These are phyloP conservation scores for Xylaria multiplex DNA, from an alignment of 2,329 filamentous ascomycete species.

Conservation along the genomic window DNA sequence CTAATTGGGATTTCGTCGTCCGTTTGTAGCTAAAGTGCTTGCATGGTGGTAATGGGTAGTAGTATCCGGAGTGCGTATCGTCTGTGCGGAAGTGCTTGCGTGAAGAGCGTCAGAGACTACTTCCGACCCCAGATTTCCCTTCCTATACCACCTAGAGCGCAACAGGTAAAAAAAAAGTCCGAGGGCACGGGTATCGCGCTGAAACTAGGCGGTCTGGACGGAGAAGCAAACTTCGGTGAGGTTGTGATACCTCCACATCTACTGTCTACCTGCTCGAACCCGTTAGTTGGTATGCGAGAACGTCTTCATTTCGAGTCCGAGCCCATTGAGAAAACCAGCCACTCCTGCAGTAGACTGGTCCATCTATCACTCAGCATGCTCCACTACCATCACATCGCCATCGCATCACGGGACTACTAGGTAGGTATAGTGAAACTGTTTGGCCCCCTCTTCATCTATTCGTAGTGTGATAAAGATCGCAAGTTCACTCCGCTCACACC, in stretches of 20 bases:
- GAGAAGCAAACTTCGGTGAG: constrained; percentile 19
- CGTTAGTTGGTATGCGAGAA: constrained; percentile 18
- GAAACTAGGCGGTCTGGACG: constrained; percentile 3
- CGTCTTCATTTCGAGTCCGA: constrained; percentile 3
- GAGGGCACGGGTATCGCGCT: constrained; percentile 16
- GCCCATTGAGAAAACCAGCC: constrained; percentile 7
- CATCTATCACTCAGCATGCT: neutral
- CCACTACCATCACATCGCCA: constrained; percentile 16
- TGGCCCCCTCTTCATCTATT: constrained; percentile 14
- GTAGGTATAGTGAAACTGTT: constrained; percentile 21
- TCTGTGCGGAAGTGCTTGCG: constrained; percentile 31
- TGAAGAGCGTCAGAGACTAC: constrained; percentile 4
- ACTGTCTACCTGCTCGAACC: constrained; percentile 17
- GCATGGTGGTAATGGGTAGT: constrained; percentile 18
- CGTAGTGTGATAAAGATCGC: neutral
- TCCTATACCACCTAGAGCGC: constrained; percentile 1
- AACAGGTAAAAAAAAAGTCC: constrained; percentile 1
- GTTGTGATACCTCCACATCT: neutral
- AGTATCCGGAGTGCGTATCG: constrained; percentile 12
- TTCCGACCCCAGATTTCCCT: constrained; percentile 29
- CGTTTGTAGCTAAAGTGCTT: constrained; percentile 29
- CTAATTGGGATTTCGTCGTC: neutral
- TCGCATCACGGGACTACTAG: constrained; percentile 9
- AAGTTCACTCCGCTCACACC: constrained; percentile 3
- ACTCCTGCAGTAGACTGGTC: constrained; percentile 11